phyloP scores from a whole-genome alignment of 2,329 filamentous ascomycete genomes.

The Fusarium subtropicale region DNA sequence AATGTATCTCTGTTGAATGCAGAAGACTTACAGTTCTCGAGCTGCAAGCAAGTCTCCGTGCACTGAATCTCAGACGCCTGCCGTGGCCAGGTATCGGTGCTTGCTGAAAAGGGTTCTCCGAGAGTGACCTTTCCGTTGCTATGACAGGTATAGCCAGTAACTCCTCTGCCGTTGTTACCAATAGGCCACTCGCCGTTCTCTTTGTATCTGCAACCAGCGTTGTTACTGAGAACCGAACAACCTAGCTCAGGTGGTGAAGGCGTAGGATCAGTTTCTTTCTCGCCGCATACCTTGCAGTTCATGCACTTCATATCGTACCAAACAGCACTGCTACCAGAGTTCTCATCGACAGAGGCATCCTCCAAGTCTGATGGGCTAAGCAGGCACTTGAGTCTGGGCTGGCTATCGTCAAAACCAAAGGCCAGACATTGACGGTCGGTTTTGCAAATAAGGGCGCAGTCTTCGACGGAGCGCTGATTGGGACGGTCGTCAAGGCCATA shows the following conservation, averaged over 20 bases:
- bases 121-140: conserved; percentile 8
- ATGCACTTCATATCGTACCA: conserved; percentile 32
- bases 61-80: conserved; percentile 28
- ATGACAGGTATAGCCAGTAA: conserved; percentile 17
- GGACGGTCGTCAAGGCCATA: neutral
- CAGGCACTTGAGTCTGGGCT: conserved; percentile 6
- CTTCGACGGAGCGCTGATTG: conserved; percentile 22
- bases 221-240: neutral
- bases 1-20: conserved; percentile 13
- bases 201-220: conserved; percentile 12
- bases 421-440: conserved; percentile 17
- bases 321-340: neutral
- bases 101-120: conserved; percentile 15
- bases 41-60: conserved; percentile 27
- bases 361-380: conserved; percentile 11
- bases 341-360: conserved; percentile 3
- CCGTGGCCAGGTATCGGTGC: conserved; percentile 9
- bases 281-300: conserved; percentile 15
- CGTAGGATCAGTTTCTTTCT: neutral
- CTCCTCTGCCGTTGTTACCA: conserved; percentile 20
- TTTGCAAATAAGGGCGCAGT: conserved; percentile 36
- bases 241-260: conserved; percentile 25
- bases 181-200: conserved; percentile 16
- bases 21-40: conserved; percentile 20
- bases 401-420: conserved; percentile 22